Percentiles rank a stretch among this genome's conserved stretches.
These are phyloP conservation scores for Xenosphaeropsis pyriputrescens DNA, from an alignment of 2,329 filamentous ascomycete species.

Conservation along the genomic window DNA sequence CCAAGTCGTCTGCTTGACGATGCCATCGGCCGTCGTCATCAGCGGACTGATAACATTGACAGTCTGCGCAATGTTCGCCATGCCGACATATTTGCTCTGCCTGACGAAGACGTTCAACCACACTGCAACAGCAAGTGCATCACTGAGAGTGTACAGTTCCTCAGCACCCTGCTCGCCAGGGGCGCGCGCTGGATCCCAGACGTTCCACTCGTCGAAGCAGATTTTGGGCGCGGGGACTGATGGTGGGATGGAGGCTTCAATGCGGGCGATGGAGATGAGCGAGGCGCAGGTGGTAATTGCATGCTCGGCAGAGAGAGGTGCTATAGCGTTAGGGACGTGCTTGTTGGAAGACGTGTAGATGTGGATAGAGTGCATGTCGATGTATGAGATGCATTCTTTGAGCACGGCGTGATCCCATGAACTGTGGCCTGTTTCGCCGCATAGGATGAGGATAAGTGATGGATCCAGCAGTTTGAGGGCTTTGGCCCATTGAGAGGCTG, in stretches of 20 bases:
- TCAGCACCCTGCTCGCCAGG: slow-evolving; percentile 48
- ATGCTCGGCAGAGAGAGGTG: slow-evolving; percentile 46
- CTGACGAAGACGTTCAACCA: slow-evolving; percentile 52
- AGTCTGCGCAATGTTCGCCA: slow-evolving; percentile 52
- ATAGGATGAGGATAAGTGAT: slow-evolving; percentile 44
- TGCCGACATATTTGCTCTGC: slow-evolving; percentile 45
- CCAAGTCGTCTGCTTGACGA: slow-evolving; percentile 50
- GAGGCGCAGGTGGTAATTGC: slow-evolving; percentile 45
- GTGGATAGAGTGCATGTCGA: slow-evolving; percentile 56
- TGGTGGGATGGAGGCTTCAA: slow-evolving; percentile 31
- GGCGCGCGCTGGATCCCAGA: slow-evolving; percentile 49
- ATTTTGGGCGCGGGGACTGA: slow-evolving; percentile 35
- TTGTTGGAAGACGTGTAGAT: slow-evolving; percentile 36
- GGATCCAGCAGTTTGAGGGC: slow-evolving; percentile 43
- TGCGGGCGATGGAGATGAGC: slow-evolving; percentile 47
- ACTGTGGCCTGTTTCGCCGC: slow-evolving; percentile 44
- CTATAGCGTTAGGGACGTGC: slow-evolving; percentile 34
- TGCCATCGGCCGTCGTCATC: slow-evolving; percentile 42
- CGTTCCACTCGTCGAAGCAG: slow-evolving; percentile 60
- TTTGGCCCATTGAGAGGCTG: slow-evolving; percentile 43
- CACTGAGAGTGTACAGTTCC: slow-evolving; percentile 46
- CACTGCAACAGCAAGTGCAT: slow-evolving; percentile 45
- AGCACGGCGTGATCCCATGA: slow-evolving; percentile 50
- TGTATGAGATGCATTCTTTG: slow-evolving; percentile 41
- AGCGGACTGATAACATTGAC: slow-evolving; percentile 55